Conservation (phyloP, 345 rosid genomes). For the Leavenworthia alabamica region DNA sequence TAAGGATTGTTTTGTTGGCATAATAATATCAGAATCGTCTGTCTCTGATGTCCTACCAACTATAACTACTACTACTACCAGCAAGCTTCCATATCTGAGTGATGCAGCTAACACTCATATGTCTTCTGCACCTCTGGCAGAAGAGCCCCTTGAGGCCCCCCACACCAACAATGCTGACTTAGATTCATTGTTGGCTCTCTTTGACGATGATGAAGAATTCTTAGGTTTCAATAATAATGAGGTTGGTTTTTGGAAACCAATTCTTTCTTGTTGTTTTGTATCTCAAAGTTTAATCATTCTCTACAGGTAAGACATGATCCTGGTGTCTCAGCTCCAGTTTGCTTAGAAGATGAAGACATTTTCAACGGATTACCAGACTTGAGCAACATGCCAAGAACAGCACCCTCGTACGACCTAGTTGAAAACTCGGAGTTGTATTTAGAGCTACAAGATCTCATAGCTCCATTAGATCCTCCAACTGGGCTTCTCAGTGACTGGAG, state of each 20-base stretch:
- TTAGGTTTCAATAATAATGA: conserved; percentile 9
- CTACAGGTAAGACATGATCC: conserved; percentile 13
- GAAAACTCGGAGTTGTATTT: conserved; percentile 25
- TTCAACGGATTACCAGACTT: conserved; percentile 16
- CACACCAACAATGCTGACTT: conserved; percentile 10
- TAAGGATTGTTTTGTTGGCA: conserved; percentile 8
- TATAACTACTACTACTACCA: neutral
- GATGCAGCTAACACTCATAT: conserved; percentile 12
- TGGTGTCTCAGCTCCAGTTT: neutral
- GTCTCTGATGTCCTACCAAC: conserved; percentile 7
- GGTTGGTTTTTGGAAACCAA: conserved; percentile 9
- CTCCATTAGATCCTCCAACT: conserved; percentile 6
- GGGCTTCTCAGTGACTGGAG: neutral
- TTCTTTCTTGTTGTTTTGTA: neutral
- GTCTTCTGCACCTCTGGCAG: conserved; percentile 14
- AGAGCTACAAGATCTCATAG: conserved; percentile 27
- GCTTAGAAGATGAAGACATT: conserved; percentile 18
- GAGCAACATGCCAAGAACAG: conserved; percentile 6
- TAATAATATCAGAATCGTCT: conserved; percentile 22
- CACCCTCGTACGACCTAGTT: conserved; percentile 17
- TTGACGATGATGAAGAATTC: conserved; percentile 22
- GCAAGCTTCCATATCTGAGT: conserved; percentile 4
- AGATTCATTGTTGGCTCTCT: conserved; percentile 24
- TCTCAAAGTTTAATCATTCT: conserved; percentile 9
- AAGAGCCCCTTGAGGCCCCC: conserved; percentile 3